Conservation (phyloP, 164 flowering plant species). For the Vitis vinifera region DNA sequence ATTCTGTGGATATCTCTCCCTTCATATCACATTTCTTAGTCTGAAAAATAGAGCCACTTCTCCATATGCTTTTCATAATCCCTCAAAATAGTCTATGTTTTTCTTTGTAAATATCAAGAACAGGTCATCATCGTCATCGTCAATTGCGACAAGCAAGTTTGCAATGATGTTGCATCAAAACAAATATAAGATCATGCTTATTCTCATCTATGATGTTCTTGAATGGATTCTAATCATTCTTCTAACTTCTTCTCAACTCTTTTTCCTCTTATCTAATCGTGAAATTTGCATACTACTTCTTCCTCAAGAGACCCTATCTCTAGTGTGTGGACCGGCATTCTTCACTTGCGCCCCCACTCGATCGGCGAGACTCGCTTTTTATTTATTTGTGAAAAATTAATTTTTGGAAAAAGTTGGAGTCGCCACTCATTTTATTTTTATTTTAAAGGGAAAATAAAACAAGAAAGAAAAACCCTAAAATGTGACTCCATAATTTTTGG, state of each 20-base stretch:
- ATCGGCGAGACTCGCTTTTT: too few relatives aligned
- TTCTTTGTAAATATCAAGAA: slow-evolving; percentile 20
- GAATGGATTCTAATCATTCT: slow-evolving; percentile 82
- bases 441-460: too few relatives aligned
- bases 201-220: slow-evolving; percentile 66
- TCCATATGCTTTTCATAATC: slow-evolving; percentile 7
- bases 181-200: slow-evolving; percentile 53
- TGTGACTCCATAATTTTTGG: too few relatives aligned
- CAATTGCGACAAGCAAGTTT: slow-evolving; percentile 65
- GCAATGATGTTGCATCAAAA: slow-evolving; percentile 58
- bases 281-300: slow-evolving; percentile 71
- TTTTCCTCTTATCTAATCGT: slow-evolving; percentile 67
- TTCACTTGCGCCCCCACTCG: too few relatives aligned
- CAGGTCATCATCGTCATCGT: background rate
- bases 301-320: slow-evolving; percentile 76
- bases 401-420: too few relatives aligned
- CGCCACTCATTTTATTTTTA: too few relatives aligned
- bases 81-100: background rate
- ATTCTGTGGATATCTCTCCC: slow-evolving; percentile 33
- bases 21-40: slow-evolving; percentile 19
- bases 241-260: slow-evolving; percentile 66
- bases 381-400: too few relatives aligned
- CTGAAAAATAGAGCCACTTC: slow-evolving; percentile 24
- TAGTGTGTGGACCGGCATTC: slow-evolving; percentile 28
- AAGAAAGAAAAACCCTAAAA: too few relatives aligned